These are phyloP conservation scores for Penicillium egyptiacum DNA, from an alignment of 495 filamentous ascomycete species.

Conservation along the genomic window DNA sequence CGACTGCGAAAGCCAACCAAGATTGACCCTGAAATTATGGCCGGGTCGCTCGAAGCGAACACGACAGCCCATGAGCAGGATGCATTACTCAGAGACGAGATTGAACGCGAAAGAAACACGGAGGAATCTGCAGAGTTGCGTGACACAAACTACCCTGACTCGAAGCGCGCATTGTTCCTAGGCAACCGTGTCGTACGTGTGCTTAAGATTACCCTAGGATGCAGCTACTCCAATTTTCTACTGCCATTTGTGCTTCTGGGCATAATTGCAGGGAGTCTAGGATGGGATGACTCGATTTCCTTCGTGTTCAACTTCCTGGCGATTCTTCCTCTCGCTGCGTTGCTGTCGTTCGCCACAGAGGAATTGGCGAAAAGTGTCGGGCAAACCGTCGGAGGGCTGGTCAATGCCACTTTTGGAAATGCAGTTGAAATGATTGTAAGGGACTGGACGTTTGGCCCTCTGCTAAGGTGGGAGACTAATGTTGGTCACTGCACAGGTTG, in stretches of 20 bases:
- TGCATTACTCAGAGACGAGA: background rate
- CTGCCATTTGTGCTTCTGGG: constrained; percentile 27
- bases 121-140: background rate
- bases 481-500: constrained; percentile 14
- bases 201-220: constrained; percentile 8
- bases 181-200: background rate
- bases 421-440: constrained; percentile 32
- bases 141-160: background rate
- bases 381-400: constrained; percentile 25
- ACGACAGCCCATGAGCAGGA: background rate
- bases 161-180: background rate
- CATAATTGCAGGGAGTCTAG: constrained; percentile 14
- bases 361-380: constrained; percentile 23
- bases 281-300: constrained; percentile 22
- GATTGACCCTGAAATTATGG: background rate
- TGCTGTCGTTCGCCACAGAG: constrained; percentile 30
- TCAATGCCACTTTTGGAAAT: constrained; percentile 35
- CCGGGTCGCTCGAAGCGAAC: background rate
- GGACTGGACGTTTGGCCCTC: background rate
- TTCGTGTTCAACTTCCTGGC: constrained; percentile 32
- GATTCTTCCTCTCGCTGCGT: constrained; percentile 26
- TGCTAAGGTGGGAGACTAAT: constrained; percentile 2
- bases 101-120: background rate
- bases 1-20: constrained; percentile 11
- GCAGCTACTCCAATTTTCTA: constrained; percentile 17